phyloP scores from a whole-genome alignment of 108 stramenopile genomes.

The Mediolabrus comicus region DNA sequence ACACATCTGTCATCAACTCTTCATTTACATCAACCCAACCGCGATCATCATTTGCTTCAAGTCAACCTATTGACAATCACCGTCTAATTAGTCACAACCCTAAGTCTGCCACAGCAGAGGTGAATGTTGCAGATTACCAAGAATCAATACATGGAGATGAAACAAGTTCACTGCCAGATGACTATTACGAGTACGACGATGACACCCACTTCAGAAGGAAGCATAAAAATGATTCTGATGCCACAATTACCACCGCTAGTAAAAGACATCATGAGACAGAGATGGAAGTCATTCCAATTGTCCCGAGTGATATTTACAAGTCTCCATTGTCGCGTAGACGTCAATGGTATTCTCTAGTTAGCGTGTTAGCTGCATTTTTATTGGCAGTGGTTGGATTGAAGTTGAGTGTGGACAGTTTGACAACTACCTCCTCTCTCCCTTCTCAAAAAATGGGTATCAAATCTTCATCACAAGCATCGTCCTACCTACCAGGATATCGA shows the following conservation, averaged over 20 bases:
- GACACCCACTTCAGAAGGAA: not conserved
- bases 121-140: conserved; percentile 7
- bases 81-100: conserved; percentile 8
- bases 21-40: not conserved
- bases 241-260: not conserved
- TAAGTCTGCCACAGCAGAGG: conserved; percentile 4
- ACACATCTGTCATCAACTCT: not conserved
- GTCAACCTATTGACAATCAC: not conserved
- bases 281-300: not conserved
- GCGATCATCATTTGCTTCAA: not conserved
- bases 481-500: conserved; percentile 19
- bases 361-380: not conserved
- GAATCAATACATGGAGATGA: conserved; percentile 4
- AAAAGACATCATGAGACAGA: not conserved
- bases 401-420: not conserved
- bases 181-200: not conserved
- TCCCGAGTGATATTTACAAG: not conserved
- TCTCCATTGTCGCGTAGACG: not conserved
- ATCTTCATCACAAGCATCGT: not conserved
- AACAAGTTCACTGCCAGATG: not conserved
- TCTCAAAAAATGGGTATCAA: not conserved
- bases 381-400: conserved; percentile 4
- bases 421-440: not conserved
- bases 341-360: not conserved
- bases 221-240: not conserved